phyloP scores from a whole-genome alignment of 1,139 yeast species.

The Eremothecium coryli region DNA sequence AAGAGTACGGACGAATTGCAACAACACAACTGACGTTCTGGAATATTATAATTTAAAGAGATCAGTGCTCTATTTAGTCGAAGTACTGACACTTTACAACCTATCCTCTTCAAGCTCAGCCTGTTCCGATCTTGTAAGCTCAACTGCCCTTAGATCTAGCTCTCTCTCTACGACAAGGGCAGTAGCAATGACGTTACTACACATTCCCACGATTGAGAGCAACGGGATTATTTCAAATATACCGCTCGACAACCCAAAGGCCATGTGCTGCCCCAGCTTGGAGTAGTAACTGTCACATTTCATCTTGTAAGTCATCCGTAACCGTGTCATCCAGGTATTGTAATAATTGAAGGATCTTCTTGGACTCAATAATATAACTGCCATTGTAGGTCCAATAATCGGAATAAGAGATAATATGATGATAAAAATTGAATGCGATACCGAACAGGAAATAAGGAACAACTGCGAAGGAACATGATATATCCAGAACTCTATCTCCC shows the following conservation, averaged over 20 bases:
- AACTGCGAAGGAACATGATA: conserved; percentile 7
- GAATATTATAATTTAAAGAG: too few relatives aligned
- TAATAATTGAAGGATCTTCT: conserved; percentile 21
- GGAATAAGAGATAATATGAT: conserved; percentile 20
- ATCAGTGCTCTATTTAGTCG: too few relatives aligned
- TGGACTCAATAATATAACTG: conserved; percentile 19
- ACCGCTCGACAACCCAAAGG: conserved; percentile 29
- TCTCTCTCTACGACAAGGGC: conserved; percentile 17
- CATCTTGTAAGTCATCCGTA: conserved; percentile 7
- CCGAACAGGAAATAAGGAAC: conserved; percentile 3
- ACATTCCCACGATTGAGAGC: conserved; percentile 24
- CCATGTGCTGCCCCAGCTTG: conserved; percentile 22
- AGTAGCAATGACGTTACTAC: conserved; percentile 28
- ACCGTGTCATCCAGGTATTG: conserved; percentile 8
- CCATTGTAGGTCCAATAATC: conserved; percentile 22
- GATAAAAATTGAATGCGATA: conserved; percentile 2
- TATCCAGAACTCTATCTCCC: conserved; percentile 8
- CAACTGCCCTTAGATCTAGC: conserved; percentile 1
- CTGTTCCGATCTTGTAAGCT: background rate
- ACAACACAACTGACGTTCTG: too few relatives aligned
- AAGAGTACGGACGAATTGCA: too few relatives aligned
- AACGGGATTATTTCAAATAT: conserved; percentile 27
- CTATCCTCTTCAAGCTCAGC: too few relatives aligned
- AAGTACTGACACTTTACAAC: too few relatives aligned
- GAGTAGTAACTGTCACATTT: conserved; percentile 12